phyloP scores from a whole-genome alignment of 441 rosid species.

The Adansonia rubrostipa region DNA sequence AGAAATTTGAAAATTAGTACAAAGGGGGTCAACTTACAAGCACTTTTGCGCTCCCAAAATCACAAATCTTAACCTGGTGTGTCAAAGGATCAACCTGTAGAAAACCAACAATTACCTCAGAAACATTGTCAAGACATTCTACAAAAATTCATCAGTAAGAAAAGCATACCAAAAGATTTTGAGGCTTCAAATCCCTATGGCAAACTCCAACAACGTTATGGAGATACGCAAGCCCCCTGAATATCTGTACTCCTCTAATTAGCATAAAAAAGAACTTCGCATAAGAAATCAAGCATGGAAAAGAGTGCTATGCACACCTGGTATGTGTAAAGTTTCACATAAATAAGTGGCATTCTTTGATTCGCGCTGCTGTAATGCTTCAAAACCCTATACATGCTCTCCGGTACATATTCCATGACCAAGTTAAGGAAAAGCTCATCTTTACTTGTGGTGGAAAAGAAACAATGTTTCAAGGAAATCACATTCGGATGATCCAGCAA shows the following conservation, averaged over 20 bases:
- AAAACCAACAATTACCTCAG: conserved; percentile 27
- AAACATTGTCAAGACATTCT: conserved; percentile 1
- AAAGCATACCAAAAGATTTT: conserved; percentile 82
- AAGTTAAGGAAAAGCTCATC: conserved; percentile 89
- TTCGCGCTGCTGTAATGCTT: conserved; percentile 82
- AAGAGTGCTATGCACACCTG: conserved; percentile 55
- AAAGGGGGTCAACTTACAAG: conserved; percentile 53
- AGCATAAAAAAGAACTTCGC: background rate
- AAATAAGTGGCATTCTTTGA: conserved; percentile 90
- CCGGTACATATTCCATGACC: conserved; percentile 98
- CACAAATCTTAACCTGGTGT: conserved; percentile 96
- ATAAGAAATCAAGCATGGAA: conserved; percentile 18
- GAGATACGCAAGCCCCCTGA: conserved; percentile 91
- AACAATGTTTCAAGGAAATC: conserved; percentile 88
- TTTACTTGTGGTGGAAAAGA: conserved; percentile 90
- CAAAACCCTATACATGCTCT: conserved; percentile 82
- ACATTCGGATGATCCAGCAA: conserved; percentile 96
- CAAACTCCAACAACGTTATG: conserved; percentile 91
- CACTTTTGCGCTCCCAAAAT: conserved; percentile 99
- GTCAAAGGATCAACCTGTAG: conserved; percentile 94
- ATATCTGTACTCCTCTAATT: conserved; percentile 53
- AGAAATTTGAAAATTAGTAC: background rate
- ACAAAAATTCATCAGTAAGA: background rate
- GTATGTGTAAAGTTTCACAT: conserved; percentile 85
- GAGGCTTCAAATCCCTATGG: conserved; percentile 97